Conservation (phyloP, 768 basidiomycete genomes). For the Rhodotorula paludigena region DNA sequence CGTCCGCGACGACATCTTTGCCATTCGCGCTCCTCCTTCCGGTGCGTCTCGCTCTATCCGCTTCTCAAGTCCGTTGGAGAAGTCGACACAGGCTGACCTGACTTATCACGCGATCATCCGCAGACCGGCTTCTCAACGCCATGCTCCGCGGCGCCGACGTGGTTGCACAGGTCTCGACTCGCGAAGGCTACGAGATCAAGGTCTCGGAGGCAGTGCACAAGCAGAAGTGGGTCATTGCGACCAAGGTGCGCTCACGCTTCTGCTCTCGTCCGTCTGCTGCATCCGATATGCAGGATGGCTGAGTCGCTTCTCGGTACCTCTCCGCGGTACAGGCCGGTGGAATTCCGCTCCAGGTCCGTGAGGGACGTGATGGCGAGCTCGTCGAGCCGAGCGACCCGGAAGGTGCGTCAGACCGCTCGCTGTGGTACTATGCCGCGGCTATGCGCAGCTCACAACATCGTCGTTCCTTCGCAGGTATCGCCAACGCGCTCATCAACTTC, state of each 20-base stretch:
- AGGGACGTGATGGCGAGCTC: slow-evolving; percentile 84
- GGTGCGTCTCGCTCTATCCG: background rate
- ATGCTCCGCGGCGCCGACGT: slow-evolving; percentile 84
- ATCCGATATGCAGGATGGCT: slow-evolving; percentile 49
- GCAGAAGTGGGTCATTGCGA: slow-evolving; percentile 78
- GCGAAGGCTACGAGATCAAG: slow-evolving; percentile 93
- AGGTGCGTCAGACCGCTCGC: slow-evolving; percentile 1
- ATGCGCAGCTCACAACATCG: background rate
- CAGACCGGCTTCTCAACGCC: slow-evolving; percentile 57
- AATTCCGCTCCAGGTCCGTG: slow-evolving; percentile 82
- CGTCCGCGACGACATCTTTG: slow-evolving; percentile 54
- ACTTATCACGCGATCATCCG: too few relatives aligned
- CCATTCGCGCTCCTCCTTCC: slow-evolving; percentile 69
- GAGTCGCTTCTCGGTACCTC: too few relatives aligned
- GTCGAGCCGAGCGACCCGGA: slow-evolving; percentile 70
- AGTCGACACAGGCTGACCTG: too few relatives aligned
- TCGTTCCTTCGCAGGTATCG: background rate
- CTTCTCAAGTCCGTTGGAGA: too few relatives aligned
- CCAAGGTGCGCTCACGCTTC: slow-evolving; percentile 83
- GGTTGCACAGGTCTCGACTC: slow-evolving; percentile 82
- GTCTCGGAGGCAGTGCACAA: slow-evolving; percentile 73
- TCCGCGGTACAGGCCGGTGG: too few relatives aligned
- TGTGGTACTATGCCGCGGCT: background rate
- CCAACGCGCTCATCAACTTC: slow-evolving; percentile 13
- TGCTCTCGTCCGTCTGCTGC: slow-evolving; percentile 81